Conservation (phyloP, 2,329 filamentous ascomycete genomes). For the Thelonectria discophora region DNA sequence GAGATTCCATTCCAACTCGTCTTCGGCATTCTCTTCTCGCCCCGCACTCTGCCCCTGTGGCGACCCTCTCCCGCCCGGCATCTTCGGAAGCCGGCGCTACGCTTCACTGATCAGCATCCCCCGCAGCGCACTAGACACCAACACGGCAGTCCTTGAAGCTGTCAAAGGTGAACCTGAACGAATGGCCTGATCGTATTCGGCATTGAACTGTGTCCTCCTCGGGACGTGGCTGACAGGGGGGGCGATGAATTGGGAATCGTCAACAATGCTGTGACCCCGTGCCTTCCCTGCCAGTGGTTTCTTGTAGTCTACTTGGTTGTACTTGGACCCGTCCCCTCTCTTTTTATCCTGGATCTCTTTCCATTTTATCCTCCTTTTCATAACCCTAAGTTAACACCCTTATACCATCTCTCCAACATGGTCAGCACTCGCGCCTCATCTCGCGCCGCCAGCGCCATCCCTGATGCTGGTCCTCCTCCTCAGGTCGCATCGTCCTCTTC, state of each 20-base stretch:
- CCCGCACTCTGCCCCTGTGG: not conserved
- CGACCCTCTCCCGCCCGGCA: not conserved
- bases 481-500: slow-evolving; percentile 26
- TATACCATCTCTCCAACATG: slow-evolving; percentile 39
- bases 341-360: not conserved
- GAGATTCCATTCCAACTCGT: too few relatives aligned
- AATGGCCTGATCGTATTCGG: slow-evolving; percentile 20
- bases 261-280: not conserved
- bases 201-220: not conserved
- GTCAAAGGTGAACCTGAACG: not conserved
- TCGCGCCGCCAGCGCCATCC: slow-evolving; percentile 43
- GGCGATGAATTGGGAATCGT: too few relatives aligned
- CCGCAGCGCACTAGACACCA: not conserved
- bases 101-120: not conserved
- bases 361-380: not conserved
- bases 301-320: too few relatives aligned
- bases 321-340: not conserved
- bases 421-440: slow-evolving; percentile 51
- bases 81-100: not conserved
- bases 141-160: not conserved
- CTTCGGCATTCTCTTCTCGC: too few relatives aligned
- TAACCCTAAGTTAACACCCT: not conserved
- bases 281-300: not conserved
- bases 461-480: slow-evolving; percentile 31
- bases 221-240: not conserved